Conservation (phyloP, 441 rosid species). For the Mallotus japonicus region DNA sequence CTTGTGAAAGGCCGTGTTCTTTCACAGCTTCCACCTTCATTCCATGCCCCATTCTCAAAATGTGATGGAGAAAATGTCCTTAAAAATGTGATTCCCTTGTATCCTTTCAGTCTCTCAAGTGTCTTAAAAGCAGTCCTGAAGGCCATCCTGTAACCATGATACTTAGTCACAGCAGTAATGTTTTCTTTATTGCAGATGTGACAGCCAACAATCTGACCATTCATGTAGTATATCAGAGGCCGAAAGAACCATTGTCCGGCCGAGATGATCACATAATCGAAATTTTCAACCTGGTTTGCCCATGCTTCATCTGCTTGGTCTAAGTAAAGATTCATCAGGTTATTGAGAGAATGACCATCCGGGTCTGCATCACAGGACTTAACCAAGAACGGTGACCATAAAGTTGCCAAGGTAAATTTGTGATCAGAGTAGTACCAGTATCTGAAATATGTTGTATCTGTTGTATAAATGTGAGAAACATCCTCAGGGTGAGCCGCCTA, state of each 20-base stretch:
- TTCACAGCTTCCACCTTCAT: constrained; percentile 55
- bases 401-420: constrained; percentile 56
- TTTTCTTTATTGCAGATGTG: constrained; percentile 45
- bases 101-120: constrained; percentile 35
- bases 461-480: constrained; percentile 34
- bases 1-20: constrained; percentile 55
- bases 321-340: constrained; percentile 53
- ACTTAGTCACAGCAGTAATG: constrained; percentile 39
- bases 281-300: constrained; percentile 45
- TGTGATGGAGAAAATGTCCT: constrained; percentile 73
- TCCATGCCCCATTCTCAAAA: constrained; percentile 73
- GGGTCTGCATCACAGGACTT: constrained; percentile 51
- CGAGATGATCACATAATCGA: constrained; percentile 63
- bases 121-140: constrained; percentile 55
- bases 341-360: constrained; percentile 37
- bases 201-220: constrained; percentile 51
- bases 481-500: constrained; percentile 63
- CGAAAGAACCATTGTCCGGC: constrained; percentile 84
- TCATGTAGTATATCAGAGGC: constrained; percentile 50
- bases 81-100: constrained; percentile 49
- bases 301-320: constrained; percentile 64
- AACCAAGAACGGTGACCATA: constrained; percentile 82
- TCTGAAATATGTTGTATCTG: constrained; percentile 41
- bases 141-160: constrained; percentile 60
- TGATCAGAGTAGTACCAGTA: constrained; percentile 54